Percentiles rank a stretch among this genome's conserved stretches.
These are phyloP conservation scores for Lizonia empirigonia DNA, from an alignment of 2,329 filamentous ascomycete species.

Conservation along the genomic window DNA sequence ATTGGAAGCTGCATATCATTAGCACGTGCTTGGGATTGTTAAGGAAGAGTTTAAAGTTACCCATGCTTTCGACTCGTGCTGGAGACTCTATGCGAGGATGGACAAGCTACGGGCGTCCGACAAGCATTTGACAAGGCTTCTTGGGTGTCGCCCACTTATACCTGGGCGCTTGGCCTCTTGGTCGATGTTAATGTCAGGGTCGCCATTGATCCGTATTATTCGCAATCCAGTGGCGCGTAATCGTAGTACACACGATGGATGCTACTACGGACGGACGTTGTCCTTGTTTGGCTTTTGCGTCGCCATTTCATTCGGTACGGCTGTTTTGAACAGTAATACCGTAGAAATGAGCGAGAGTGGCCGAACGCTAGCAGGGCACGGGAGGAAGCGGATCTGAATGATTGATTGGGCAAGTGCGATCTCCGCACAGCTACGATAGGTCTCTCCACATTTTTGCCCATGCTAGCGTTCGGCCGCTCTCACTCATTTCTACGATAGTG, in stretches of 20 bases:
- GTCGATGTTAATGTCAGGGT: background rate
- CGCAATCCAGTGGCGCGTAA: constrained; percentile 8
- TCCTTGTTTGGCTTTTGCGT: background rate
- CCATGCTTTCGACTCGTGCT: background rate
- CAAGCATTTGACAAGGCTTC: constrained; percentile 15
- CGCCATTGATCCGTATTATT: background rate
- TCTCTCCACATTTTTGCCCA: too few relatives aligned
- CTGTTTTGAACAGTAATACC: background rate
- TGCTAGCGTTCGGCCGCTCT: too few relatives aligned
- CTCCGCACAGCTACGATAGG: too few relatives aligned
- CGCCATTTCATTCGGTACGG: background rate
- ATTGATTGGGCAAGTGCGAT: too few relatives aligned
- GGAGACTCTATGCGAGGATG: background rate
- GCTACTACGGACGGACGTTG: background rate
- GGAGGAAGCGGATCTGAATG: too few relatives aligned
- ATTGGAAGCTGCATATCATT: background rate
- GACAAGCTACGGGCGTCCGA: constrained; percentile 1
- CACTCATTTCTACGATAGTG: too few relatives aligned
- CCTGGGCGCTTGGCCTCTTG: constrained; percentile 1
- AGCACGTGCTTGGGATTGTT: too few relatives aligned
- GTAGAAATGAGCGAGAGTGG: too few relatives aligned
- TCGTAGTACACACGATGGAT: constrained; percentile 4
- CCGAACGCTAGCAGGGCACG: too few relatives aligned
- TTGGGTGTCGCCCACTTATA: constrained; percentile 11
- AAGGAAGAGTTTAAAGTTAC: too few relatives aligned